Evolutionary conservation across 192 early-diverging fungal species (phyloP), one percentile per base, ranked within the genome.

Genomic region (Kickxella alabastrina): DNA sequence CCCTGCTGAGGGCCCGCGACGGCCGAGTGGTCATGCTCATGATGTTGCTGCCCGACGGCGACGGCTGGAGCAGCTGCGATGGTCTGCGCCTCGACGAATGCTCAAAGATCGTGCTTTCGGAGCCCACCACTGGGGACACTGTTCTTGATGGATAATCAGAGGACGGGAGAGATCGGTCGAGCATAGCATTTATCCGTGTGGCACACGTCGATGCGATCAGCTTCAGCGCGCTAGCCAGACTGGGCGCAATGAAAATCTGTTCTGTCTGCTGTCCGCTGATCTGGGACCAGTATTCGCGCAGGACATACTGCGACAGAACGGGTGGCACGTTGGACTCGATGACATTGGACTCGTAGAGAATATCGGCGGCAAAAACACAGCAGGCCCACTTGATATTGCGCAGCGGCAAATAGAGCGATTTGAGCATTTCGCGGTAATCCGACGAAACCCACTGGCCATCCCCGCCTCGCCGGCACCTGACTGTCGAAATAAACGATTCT

Each of bases 251-350:
- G 28, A 44, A 43, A 13, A 67, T 57, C 52, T 67, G 63, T 22
- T 74, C 63, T 2, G 50, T 31, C 13, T 25, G 41, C 21, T 62
- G 34, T 5, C 70, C 70, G 5, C 52, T 58, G 25, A 67, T 31
- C 55, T 74, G 59, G 13, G 70, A 45, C 70, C 70, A 74, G 55
- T 58, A 53, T 34, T 74, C 70, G 34, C 70, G 70, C 38, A 66
- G 52, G 8, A 66, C 63, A 23, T 74, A 54, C 43, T 74, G 70
- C 13, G 63, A 54, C 32, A 74, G 59, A 14, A 42, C 56, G 4
- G 63, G 59, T 6, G 69, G 58, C 43, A 62, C 69, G 32, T 32
- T 54, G n/a, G 54, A 42, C 39, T 67, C 64, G 23, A 55, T 55
- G 23, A 59, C 59, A 18, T 66, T 57, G 8, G 63, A 52, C 48